Percentiles rank a stretch among this genome's conserved stretches.
These are phyloP conservation scores for Hemisphaericaspora nanyangensis DNA, from an alignment of 805 yeast genomes.

Conservation along the genomic window DNA sequence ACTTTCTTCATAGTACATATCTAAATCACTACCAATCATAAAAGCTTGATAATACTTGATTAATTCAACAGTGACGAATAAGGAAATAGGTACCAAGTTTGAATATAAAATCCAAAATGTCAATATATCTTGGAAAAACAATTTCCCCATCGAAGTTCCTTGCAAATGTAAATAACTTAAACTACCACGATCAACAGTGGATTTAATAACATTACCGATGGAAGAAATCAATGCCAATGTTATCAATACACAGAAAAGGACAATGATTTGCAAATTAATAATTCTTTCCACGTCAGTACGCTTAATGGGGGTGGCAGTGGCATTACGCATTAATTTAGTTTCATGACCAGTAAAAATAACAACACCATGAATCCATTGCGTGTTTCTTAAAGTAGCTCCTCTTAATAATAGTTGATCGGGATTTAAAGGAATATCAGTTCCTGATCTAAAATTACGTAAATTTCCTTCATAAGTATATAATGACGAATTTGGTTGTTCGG, in stretches of 20 bases:
- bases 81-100: conserved; percentile 93
- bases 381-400: conserved; percentile 94
- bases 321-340: conserved; percentile 96
- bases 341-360: conserved; percentile 98
- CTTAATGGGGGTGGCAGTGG: conserved; percentile 97
- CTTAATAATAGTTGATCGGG: conserved; percentile 91
- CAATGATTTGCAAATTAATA: conserved; percentile 88
- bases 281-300: conserved; percentile 95
- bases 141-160: conserved; percentile 60
- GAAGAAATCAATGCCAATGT: conserved; percentile 76
- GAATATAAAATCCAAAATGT: conserved; percentile 97
- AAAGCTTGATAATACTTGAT: conserved; percentile 94
- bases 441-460: conserved; percentile 45
- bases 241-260: conserved; percentile 76
- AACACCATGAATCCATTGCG: conserved; percentile 91
- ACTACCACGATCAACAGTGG: conserved; percentile 47
- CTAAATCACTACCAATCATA: conserved; percentile 91
- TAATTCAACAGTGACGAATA: conserved; percentile 93
- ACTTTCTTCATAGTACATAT: conserved; percentile 79
- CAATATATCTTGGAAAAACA: conserved; percentile 81
- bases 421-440: conserved; percentile 57
- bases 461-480: conserved; percentile 95
- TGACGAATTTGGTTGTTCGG: conserved; percentile 93
- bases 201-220: conserved; percentile 78
- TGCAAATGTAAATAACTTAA: conserved; percentile 65